Evolutionary conservation across 2,329 filamentous ascomycete species (phyloP).

Genomic region (Torrubiellomyces zombiae): DNA sequence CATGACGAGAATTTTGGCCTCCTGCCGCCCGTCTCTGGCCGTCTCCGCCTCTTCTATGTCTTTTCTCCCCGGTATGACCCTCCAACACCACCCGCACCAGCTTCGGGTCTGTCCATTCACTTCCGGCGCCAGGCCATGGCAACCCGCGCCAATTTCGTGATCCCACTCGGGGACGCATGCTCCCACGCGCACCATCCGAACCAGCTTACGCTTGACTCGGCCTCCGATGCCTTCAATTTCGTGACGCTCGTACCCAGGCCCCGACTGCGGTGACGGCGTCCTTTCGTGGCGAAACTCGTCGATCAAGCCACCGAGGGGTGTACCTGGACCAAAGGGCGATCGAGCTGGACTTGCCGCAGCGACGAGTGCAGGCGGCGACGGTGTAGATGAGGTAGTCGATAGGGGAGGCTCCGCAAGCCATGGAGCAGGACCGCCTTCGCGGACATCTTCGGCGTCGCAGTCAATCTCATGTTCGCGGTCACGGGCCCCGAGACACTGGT

Average conservation of each 20-base stretch:
- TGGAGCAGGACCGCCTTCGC: conserved; percentile 19
- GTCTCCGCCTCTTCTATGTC: conserved; percentile 18
- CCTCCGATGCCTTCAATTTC: conserved; percentile 88
- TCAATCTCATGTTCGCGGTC: conserved; percentile 73
- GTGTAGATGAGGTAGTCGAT: conserved; percentile 8
- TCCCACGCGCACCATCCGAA: conserved; percentile 65
- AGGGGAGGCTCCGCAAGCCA: conserved; percentile 8
- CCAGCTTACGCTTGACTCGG: conserved; percentile 73
- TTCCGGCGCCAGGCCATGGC: conserved; percentile 54
- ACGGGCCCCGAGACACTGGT: conserved; percentile 57
- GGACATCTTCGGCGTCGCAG: conserved; percentile 62
- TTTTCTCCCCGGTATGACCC: conserved; percentile 47
- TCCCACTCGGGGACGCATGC: conserved; percentile 75
- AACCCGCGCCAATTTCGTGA: conserved; percentile 48
- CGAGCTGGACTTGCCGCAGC: conserved; percentile 4
- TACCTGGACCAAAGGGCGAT: conserved; percentile 5
- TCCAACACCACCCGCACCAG: conserved; percentile 86
- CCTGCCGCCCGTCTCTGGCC: conserved; percentile 6
- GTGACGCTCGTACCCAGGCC: conserved; percentile 66
- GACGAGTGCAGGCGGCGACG: conserved; percentile 4
- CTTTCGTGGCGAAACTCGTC: conserved; percentile 18
- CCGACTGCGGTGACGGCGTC: conserved; percentile 32
- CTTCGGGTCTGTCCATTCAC: conserved; percentile 50
- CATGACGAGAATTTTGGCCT: too few species aligned
- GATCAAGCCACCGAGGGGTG: conserved; percentile 11